phyloP scores from a whole-genome alignment of 306 rosid species.

The Hippophae rhamnoides region DNA sequence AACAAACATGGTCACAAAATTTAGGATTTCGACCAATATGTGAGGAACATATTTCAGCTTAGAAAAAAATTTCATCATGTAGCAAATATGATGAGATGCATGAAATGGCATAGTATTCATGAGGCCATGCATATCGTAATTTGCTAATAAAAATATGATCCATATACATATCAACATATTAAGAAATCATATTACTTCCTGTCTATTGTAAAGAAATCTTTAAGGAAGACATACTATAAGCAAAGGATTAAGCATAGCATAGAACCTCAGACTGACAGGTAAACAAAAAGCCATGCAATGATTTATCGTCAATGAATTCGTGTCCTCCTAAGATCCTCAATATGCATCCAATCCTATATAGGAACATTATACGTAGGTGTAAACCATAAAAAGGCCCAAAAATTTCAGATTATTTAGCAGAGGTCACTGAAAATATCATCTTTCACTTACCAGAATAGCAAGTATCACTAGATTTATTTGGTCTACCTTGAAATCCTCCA shows the following conservation, averaged over 20 bases:
- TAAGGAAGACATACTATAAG: constrained; percentile 2
- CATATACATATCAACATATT: too few relatives aligned
- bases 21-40: constrained; percentile 9
- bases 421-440: constrained; percentile 8
- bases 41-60: neutral
- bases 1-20: constrained; percentile 11
- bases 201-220: neutral
- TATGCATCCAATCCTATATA: constrained; percentile 69
- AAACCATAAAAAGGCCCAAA: constrained; percentile 5
- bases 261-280: constrained; percentile 78
- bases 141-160: too few relatives aligned
- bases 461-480: constrained; percentile 73
- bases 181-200: neutral
- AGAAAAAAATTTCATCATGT: too few relatives aligned
- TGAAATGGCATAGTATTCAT: too few relatives aligned
- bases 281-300: constrained; percentile 52
- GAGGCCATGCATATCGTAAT: too few relatives aligned
- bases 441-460: constrained; percentile 77
- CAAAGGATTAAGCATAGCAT: constrained; percentile 5
- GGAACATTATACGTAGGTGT: constrained; percentile 14
- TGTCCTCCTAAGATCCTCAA: constrained; percentile 64
- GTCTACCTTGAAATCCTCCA: constrained; percentile 96
- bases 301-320: constrained; percentile 47
- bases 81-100: too few relatives aligned
- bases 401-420: constrained; percentile 8